phyloP scores from a whole-genome alignment of 208 protist genomes.

The Trypanosoma grayi region DNA sequence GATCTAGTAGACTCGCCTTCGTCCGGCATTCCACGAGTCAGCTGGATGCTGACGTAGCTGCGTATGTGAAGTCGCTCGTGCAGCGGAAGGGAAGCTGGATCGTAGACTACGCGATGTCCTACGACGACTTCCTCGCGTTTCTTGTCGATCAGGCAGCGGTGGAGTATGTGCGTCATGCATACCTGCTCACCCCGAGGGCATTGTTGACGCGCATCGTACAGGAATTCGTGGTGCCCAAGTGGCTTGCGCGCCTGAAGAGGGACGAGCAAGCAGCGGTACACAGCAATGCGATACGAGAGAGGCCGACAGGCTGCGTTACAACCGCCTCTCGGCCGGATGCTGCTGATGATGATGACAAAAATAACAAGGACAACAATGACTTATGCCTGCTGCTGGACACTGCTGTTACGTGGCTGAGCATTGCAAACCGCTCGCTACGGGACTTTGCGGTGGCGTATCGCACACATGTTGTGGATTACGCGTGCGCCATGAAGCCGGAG shows the following conservation, averaged over 20 bases:
- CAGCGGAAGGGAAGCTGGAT: slow-evolving; percentile 3
- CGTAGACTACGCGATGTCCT: slow-evolving; percentile 12
- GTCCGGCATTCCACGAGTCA: neutral
- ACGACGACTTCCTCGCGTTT: slow-evolving; percentile 18
- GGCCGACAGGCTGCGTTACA: too few relatives aligned
- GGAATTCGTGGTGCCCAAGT: slow-evolving; percentile 8
- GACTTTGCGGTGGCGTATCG: slow-evolving; percentile 19
- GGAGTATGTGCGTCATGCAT: slow-evolving; percentile 14
- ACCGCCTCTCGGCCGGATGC: too few relatives aligned
- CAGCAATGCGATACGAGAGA: too few relatives aligned
- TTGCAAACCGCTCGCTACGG: neutral
- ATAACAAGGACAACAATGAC: neutral
- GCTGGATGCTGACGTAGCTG: slow-evolving; percentile 1
- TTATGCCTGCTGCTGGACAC: slow-evolving; percentile 19
- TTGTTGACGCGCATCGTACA: slow-evolving; percentile 4
- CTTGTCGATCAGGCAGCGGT: slow-evolving; percentile 16
- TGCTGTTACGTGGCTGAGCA: slow-evolving; percentile 11
- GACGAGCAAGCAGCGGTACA: too few relatives aligned
- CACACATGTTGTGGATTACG: slow-evolving; percentile 15
- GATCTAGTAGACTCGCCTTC: slow-evolving; percentile 10
- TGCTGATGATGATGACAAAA: too few relatives aligned
- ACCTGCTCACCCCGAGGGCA: neutral
- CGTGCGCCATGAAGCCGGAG: neutral
- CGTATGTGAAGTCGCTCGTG: slow-evolving; percentile 8
- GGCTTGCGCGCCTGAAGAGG: neutral